Evolutionary conservation across 495 filamentous ascomycete species (phyloP).

Genomic region (Cenococcum geophilum): DNA sequence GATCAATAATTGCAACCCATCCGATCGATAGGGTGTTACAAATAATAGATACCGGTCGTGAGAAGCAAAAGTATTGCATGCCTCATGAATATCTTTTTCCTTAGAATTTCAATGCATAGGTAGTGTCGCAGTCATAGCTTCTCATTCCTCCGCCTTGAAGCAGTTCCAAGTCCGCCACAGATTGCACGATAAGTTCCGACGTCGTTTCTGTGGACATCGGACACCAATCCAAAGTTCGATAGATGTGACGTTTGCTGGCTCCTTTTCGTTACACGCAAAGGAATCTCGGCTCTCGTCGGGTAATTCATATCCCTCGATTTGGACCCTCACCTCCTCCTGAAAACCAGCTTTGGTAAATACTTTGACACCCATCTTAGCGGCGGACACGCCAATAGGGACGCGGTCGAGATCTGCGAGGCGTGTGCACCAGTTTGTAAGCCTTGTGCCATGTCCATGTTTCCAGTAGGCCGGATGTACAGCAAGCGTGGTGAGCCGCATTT

Average conservation of each 20-base stretch:
- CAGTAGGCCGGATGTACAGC: conserved; percentile 29
- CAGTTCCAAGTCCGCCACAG: not conserved
- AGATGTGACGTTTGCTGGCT: not conserved
- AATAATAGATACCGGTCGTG: not conserved
- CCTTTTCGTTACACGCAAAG: not conserved
- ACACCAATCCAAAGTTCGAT: conserved; percentile 6
- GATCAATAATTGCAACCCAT: not conserved
- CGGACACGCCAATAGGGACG: conserved; percentile 17
- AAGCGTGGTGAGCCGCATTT: conserved; percentile 21
- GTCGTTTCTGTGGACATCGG: not conserved
- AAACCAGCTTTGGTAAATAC: conserved; percentile 19
- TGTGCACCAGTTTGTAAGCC: conserved; percentile 21
- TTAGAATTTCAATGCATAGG: not conserved
- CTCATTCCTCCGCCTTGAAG: not conserved
- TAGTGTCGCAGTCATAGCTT: not conserved
- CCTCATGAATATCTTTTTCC: not conserved
- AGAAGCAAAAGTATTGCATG: not conserved
- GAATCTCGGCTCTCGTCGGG: not conserved
- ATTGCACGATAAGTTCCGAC: not conserved
- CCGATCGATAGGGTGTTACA: not conserved
- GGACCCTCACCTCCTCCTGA: conserved; percentile 14
- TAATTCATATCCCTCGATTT: conserved; percentile 7
- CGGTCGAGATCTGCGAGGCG: conserved; percentile 22
- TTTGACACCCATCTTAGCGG: conserved; percentile 15
- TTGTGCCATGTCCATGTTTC: conserved; percentile 21